phyloP scores from a whole-genome alignment of 148 eudicot genomes.

The Linanthus parryae region DNA sequence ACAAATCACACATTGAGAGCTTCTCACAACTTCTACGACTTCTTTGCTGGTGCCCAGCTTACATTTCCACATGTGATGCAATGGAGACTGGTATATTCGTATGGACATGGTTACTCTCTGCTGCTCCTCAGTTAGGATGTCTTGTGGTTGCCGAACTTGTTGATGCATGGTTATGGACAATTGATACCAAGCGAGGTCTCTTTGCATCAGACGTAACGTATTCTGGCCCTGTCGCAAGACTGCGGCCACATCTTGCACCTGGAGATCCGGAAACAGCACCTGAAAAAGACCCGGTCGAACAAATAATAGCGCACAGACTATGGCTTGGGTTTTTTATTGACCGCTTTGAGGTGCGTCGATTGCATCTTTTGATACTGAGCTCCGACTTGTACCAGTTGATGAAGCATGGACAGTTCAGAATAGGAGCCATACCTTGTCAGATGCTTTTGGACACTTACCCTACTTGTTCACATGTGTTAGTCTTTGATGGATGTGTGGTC shows the following conservation, averaged over 20 bases:
- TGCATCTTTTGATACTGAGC: too few relatives aligned
- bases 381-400: too few relatives aligned
- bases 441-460: too few relatives aligned
- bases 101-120: slow-evolving; percentile 99
- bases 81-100: slow-evolving; percentile 97
- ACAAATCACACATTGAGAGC: slow-evolving; percentile 61
- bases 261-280: slow-evolving; percentile 91
- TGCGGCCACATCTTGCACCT: slow-evolving; percentile 89
- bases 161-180: slow-evolving; percentile 99
- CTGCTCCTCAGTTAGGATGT: slow-evolving; percentile 93
- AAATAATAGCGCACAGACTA: slow-evolving; percentile 94
- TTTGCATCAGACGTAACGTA: slow-evolving; percentile 84
- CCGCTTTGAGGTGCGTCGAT: slow-evolving; percentile 75
- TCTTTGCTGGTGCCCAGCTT: slow-evolving; percentile 99
- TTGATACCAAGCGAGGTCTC: slow-evolving; percentile 89
- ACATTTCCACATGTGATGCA: slow-evolving; percentile 83
- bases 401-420: too few relatives aligned
- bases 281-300: slow-evolving; percentile 84
- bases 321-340: slow-evolving; percentile 99
- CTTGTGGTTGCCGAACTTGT: slow-evolving; percentile 96
- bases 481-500: too few relatives aligned
- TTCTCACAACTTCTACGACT: slow-evolving; percentile 95
- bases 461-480: too few relatives aligned
- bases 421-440: too few relatives aligned
- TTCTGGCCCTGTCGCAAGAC: slow-evolving; percentile 82